Evolutionary conservation across 345 rosid species (phyloP).

Genomic region (Toxicodendron radicans): DNA sequence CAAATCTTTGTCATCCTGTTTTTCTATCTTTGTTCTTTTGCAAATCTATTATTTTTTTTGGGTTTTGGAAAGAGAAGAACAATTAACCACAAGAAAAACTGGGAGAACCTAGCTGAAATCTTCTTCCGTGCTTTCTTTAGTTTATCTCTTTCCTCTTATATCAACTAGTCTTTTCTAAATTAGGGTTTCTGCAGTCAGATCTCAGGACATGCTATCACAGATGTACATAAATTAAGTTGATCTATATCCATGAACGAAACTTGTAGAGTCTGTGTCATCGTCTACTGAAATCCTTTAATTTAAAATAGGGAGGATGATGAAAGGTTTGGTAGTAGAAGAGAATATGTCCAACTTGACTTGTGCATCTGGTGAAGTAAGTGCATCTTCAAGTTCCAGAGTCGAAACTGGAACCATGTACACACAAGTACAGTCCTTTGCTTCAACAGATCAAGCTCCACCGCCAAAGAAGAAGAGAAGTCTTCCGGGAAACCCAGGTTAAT

Average conservation of each 20-base stretch:
- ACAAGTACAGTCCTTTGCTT: too few species aligned
- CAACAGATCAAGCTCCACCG: conserved; percentile 40
- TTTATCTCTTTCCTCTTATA: conserved; percentile 26
- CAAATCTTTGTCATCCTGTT: neutral
- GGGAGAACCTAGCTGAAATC: conserved; percentile 6
- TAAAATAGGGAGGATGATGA: conserved; percentile 26
- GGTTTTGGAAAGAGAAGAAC: neutral
- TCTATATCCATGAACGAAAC: conserved; percentile 23
- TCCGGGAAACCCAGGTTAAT: conserved; percentile 62
- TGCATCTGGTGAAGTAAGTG: conserved; percentile 70
- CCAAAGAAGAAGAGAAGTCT: conserved; percentile 55
- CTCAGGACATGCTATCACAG: conserved; percentile 24
- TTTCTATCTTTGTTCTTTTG: neutral
- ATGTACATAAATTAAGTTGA: conserved; percentile 9
- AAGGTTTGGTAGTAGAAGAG: conserved; percentile 43
- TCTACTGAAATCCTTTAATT: conserved; percentile 2
- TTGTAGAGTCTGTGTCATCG: conserved; percentile 25
- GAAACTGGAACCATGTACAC: conserved; percentile 32
- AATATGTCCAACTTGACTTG: conserved; percentile 69
- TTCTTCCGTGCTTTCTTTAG: conserved; percentile 16
- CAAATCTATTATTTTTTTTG: neutral
- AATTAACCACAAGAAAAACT: too few species aligned
- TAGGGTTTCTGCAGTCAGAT: conserved; percentile 43
- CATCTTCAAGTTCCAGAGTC: conserved; percentile 53
- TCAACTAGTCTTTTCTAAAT: conserved; percentile 32